Percentiles rank a stretch among this genome's conserved stretches.
phyloP scores from a whole-genome alignment of 2,329 filamentous ascomycete species.

The Clonostachys byssicola region DNA sequence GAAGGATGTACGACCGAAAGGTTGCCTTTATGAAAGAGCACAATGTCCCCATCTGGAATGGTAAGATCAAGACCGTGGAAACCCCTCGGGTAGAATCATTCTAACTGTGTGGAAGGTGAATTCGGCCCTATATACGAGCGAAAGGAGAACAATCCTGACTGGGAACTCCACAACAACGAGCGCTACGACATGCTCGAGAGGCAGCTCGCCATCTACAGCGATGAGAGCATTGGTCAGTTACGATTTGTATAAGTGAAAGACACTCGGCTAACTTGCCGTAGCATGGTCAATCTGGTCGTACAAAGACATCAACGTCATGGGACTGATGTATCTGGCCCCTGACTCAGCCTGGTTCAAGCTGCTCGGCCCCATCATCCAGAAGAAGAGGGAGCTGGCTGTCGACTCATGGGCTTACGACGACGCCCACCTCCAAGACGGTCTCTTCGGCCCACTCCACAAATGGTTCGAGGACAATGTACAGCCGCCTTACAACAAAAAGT shows the following conservation, averaged over 20 bases:
- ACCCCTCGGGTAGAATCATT: too few relatives aligned
- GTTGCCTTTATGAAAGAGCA: conserved; percentile 33
- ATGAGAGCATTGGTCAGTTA: conserved; percentile 10
- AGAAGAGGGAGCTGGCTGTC: conserved; percentile 47
- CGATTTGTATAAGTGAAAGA: rapidly evolving
- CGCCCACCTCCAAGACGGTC: conserved; percentile 17
- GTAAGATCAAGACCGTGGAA: neutral
- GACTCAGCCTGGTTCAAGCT: conserved; percentile 42
- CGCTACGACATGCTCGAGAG: conserved; percentile 32
- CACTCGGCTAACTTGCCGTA: conserved; percentile 4
- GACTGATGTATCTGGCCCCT: conserved; percentile 43
- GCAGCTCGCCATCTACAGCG: conserved; percentile 28
- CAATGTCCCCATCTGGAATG: conserved; percentile 36
- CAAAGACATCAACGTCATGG: conserved; percentile 51
- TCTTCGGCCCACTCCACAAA: conserved; percentile 29
- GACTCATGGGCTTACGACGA: conserved; percentile 46
- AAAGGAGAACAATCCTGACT: conserved; percentile 21
- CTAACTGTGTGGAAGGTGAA: conserved; percentile 22
- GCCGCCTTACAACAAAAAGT: conserved; percentile 34
- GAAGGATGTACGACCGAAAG: conserved; percentile 29
- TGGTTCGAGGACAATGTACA: conserved; percentile 39
- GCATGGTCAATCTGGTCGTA: conserved; percentile 57
- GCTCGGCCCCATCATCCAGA: conserved; percentile 46
- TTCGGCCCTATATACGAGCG: conserved; percentile 43
- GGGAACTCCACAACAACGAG: conserved; percentile 19